A percentile compares a stretch with the other conserved stretches of the same genome.
phyloP scores from a whole-genome alignment of 805 yeast species.

The Yarrowia deformans region DNA sequence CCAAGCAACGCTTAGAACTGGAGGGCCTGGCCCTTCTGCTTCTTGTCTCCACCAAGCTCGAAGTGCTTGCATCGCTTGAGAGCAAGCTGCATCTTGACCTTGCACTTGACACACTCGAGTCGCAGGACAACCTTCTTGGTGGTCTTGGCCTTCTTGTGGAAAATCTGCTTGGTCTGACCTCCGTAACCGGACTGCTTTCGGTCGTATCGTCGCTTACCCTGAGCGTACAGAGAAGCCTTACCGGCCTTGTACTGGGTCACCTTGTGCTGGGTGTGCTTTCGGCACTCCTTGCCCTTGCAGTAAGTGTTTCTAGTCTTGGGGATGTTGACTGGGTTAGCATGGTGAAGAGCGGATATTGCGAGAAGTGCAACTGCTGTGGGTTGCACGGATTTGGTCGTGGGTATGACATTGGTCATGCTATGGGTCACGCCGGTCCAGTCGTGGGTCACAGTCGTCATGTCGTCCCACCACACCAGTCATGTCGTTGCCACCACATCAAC shows the following conservation, averaged over 20 bases:
- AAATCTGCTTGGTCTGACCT: conserved; percentile 99
- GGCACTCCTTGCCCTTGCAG: conserved; percentile 99
- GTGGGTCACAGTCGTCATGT: neutral
- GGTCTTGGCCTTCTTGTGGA: conserved; percentile 99
- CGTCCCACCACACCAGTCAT: neutral
- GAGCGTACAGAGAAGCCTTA: conserved; percentile 98
- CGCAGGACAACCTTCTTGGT: conserved; percentile 99
- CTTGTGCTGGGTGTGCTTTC: conserved; percentile 99
- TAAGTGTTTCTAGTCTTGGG: conserved; percentile 99
- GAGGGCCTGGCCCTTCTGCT: conserved; percentile 99
- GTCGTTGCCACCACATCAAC: no score
- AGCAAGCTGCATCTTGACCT: conserved; percentile 97
- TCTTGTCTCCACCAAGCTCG: conserved; percentile 99
- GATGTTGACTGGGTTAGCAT: conserved; percentile 81
- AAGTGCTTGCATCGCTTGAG: conserved; percentile 99
- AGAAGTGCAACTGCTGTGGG: no score
- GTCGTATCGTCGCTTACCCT: conserved; percentile 99
- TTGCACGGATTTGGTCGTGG: neutral
- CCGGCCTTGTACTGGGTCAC: conserved; percentile 99
- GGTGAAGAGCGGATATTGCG: neutral
- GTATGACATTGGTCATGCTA: neutral
- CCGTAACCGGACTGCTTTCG: conserved; percentile 99
- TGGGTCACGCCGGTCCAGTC: neutral
- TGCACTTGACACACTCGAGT: conserved; percentile 98
- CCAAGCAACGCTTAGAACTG: conserved; percentile 75